Percentiles rank a stretch among this genome's conserved stretches.
Conservation (phyloP, 2,329 filamentous ascomycete genomes). For the Ophiosphaerella narmari region DNA sequence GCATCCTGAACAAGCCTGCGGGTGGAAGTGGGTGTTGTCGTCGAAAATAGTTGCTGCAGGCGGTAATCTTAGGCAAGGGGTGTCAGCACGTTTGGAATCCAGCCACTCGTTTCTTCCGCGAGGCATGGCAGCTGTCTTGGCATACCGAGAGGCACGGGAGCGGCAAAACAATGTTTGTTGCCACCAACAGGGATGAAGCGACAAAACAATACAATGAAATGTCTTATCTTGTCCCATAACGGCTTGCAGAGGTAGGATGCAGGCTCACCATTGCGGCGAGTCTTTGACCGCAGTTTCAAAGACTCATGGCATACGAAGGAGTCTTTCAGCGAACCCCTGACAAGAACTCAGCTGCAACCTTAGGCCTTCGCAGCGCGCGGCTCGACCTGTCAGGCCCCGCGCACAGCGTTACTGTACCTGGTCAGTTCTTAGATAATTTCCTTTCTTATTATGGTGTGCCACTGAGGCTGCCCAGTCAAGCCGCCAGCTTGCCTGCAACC, state of each 20-base stretch:
- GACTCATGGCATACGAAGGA: constrained; percentile 1
- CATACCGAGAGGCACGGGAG: constrained; percentile 23
- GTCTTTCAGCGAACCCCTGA: constrained; percentile 28
- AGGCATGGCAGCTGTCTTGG: constrained; percentile 20
- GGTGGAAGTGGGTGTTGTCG: background rate
- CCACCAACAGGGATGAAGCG: constrained; percentile 2
- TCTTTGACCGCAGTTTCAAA: constrained; percentile 2
- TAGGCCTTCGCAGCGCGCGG: constrained; percentile 23
- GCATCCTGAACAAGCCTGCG: too few relatives aligned
- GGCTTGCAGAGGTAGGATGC: background rate
- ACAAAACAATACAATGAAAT: constrained; percentile 7
- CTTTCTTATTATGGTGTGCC: constrained; percentile 14
- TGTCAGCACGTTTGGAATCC: constrained; percentile 36
- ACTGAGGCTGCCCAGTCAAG: constrained; percentile 12
- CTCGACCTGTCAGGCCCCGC: constrained; percentile 22
- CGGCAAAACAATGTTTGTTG: constrained; percentile 5
- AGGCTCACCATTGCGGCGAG: background rate
- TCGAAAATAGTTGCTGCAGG: background rate
- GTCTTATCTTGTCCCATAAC: constrained; percentile 8
- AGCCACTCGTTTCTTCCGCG: constrained; percentile 37
- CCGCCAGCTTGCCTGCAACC: constrained; percentile 21
- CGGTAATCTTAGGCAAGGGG: constrained; percentile 35
- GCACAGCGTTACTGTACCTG: constrained; percentile 17
- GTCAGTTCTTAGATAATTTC: constrained; percentile 18
- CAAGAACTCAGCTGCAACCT: constrained; percentile 11